Percentiles rank a stretch among this genome's conserved stretches.
These are phyloP conservation scores for Hortaea sp. DNA, from an alignment of 2,329 filamentous ascomycete genomes.

Conservation along the genomic window DNA sequence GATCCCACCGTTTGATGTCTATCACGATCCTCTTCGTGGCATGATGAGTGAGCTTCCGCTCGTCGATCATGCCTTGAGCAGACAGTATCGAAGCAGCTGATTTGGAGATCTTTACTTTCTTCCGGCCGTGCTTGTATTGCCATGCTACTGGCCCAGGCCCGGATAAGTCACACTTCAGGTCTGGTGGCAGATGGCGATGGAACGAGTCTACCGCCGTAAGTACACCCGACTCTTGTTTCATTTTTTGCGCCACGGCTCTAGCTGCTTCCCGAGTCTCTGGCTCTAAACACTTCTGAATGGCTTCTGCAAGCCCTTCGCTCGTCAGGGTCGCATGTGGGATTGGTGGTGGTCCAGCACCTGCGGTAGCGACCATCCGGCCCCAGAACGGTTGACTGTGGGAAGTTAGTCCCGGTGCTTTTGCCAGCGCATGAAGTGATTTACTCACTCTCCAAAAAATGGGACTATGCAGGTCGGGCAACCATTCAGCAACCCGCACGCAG, in stretches of 20 bases:
- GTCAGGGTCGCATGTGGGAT: conserved; percentile 62
- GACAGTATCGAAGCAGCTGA: background rate
- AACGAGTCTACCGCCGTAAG: conserved; percentile 32
- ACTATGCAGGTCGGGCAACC: conserved; percentile 43
- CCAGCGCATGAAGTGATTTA: background rate
- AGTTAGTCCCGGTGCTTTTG: background rate
- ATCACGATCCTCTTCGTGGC: too few species aligned
- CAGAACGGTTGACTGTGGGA: conserved; percentile 37
- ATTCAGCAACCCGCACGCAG: conserved; percentile 41
- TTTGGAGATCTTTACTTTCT: background rate
- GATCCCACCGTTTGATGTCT: too few species aligned
- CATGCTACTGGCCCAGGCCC: background rate
- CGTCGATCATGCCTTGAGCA: too few species aligned
- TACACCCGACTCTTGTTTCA: conserved; percentile 31
- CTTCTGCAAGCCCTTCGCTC: conserved; percentile 30
- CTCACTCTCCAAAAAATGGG: conserved; percentile 43
- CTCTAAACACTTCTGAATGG: conserved; percentile 32
- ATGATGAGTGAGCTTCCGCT: too few species aligned
- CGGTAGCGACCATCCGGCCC: conserved; percentile 35
- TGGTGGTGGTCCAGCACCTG: conserved; percentile 55
- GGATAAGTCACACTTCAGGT: background rate
- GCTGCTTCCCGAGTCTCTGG: conserved; percentile 26
- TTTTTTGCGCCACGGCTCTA: conserved; percentile 27
- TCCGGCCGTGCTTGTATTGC: background rate
- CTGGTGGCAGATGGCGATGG: conserved; percentile 33